Evolutionary conservation across 208 protist genomes (phyloP).

Genomic region (Acanthamoeba castellanii): DNA sequence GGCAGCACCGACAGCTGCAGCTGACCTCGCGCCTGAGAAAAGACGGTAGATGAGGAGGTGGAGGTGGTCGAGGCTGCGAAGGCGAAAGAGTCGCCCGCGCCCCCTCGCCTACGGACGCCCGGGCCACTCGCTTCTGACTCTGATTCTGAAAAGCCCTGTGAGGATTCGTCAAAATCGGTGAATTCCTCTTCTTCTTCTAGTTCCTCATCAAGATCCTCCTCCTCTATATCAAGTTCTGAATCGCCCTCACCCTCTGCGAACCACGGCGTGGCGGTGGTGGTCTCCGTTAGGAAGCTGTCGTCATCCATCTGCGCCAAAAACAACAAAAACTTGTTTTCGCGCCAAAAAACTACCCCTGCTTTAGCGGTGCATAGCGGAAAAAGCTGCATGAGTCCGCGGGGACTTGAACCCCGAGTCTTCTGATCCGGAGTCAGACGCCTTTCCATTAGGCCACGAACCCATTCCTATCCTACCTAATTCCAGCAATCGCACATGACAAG

Average conservation of each 20-base stretch:
- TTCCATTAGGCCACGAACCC: slow-evolving; percentile 21
- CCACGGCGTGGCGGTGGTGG: not conserved
- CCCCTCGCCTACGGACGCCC: not conserved
- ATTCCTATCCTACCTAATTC: too few relatives aligned
- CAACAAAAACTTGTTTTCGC: not conserved
- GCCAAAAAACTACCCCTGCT: not conserved
- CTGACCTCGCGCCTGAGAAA: slow-evolving; percentile 45
- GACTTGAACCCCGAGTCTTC: slow-evolving; percentile 17
- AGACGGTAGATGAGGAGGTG: not conserved
- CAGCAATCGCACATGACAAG: too few relatives aligned
- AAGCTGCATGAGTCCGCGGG: not conserved
- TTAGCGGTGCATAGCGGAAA: too few relatives aligned
- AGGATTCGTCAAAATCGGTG: slow-evolving; percentile 17
- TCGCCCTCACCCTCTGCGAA: slow-evolving; percentile 2
- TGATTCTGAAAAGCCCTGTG: slow-evolving; percentile 3
- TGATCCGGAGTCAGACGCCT: slow-evolving; percentile 15
- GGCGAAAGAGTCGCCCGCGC: too few relatives aligned
- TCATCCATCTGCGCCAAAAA: not conserved
- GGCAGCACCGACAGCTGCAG: slow-evolving; percentile 72
- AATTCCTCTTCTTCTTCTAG: not conserved
- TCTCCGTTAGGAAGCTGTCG: not conserved
- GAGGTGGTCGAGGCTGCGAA: too few relatives aligned
- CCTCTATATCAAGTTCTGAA: not conserved
- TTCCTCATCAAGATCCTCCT: not conserved
- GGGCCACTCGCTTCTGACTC: not conserved